Evolutionary conservation across 305 asterid species (phyloP).

Genomic region (Fraxinus floribunda): DNA sequence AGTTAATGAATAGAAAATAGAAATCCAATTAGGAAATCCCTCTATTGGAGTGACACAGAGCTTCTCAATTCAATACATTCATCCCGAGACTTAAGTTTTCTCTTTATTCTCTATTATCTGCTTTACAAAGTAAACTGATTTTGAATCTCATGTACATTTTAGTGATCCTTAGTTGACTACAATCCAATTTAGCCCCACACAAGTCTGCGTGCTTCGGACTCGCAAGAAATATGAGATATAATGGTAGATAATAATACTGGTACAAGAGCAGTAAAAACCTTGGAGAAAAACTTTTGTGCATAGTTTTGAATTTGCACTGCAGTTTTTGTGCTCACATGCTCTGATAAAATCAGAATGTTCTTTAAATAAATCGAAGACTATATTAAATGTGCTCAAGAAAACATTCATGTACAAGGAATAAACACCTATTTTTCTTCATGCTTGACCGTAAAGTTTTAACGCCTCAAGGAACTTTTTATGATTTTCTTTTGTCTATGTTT

Average conservation of each 20-base stretch:
- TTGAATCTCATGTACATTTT: too few relatives aligned
- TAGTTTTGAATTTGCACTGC: slow-evolving; percentile 96
- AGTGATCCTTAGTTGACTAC: too few relatives aligned
- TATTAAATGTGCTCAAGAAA: neutral
- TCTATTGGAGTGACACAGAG: too few relatives aligned
- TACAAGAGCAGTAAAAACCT: slow-evolving; percentile 47
- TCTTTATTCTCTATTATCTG: too few relatives aligned
- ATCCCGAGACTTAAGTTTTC: too few relatives aligned
- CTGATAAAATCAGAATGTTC: neutral
- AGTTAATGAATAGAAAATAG: too few relatives aligned
- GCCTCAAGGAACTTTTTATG: slow-evolving; percentile 60
- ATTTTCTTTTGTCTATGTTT: slow-evolving; percentile 69
- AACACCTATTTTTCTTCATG: slow-evolving; percentile 69
- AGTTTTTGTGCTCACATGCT: slow-evolving; percentile 62
- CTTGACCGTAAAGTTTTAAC: slow-evolving; percentile 55
- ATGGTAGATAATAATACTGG: neutral
- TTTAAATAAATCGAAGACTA: neutral
- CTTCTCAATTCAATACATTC: too few relatives aligned
- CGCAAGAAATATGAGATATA: neutral
- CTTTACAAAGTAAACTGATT: too few relatives aligned
- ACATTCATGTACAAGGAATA: neutral
- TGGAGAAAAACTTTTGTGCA: slow-evolving; percentile 92
- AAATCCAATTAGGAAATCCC: too few relatives aligned
- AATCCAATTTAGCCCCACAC: neutral
- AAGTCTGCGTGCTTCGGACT: neutral